Conservation (phyloP, 23 red algal species). For the Agarophyton chilense region DNA sequence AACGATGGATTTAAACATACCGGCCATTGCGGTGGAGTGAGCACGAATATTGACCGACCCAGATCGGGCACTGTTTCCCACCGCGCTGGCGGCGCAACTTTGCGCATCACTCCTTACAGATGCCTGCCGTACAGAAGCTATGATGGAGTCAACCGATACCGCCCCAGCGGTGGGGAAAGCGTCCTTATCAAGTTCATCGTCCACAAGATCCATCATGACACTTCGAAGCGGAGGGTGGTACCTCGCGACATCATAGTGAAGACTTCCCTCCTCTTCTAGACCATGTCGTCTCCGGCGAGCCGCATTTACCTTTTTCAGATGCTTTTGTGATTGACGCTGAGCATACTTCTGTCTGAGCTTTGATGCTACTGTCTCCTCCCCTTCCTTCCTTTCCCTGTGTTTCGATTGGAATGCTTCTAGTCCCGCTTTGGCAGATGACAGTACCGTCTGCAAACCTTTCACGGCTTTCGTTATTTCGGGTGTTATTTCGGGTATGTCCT, state of each 20-base stretch:
- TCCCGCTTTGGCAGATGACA: constrained; percentile 27
- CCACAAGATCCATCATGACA: constrained; percentile 77
- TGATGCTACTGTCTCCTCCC: constrained; percentile 37
- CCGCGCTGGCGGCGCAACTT: background rate
- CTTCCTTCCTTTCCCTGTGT: constrained; percentile 2
- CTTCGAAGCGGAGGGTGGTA: constrained; percentile 75
- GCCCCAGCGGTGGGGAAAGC: constrained; percentile 51
- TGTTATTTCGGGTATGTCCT: background rate
- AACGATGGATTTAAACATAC: constrained; percentile 29
- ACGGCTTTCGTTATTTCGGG: background rate
- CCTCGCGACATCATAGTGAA: constrained; percentile 71
- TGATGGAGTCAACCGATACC: constrained; percentile 72
- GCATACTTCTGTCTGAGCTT: constrained; percentile 59
- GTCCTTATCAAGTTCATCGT: constrained; percentile 54
- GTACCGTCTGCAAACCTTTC: constrained; percentile 31
- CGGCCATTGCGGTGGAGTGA: constrained; percentile 20
- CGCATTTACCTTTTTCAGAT: constrained; percentile 31
- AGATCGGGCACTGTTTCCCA: background rate
- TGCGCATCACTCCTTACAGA: background rate
- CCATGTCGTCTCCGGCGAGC: constrained; percentile 52
- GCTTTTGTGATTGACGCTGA: constrained; percentile 32
- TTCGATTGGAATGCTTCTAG: constrained; percentile 17
- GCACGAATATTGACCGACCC: constrained; percentile 22
- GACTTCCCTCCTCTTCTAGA: constrained; percentile 26
- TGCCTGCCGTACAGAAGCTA: constrained; percentile 17